Percentiles rank a stretch among this genome's conserved stretches.
phyloP scores from a whole-genome alignment of 2,329 filamentous ascomycete genomes.

The Trichoderma lentiforme region DNA sequence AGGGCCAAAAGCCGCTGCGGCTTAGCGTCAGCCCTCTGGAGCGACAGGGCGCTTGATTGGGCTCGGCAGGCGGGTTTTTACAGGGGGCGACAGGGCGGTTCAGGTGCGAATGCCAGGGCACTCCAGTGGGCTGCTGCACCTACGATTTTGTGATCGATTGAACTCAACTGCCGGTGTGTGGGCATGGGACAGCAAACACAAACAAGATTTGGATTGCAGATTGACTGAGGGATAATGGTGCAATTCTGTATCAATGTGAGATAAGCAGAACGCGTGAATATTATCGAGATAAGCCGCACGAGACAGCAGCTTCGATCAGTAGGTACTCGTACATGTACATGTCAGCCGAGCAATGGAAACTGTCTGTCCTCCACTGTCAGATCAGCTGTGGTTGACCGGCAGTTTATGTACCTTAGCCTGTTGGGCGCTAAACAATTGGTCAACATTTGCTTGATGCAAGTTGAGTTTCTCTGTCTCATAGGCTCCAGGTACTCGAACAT shows the following conservation, averaged over 20 bases:
- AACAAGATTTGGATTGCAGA: no score
- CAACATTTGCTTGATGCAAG: not conserved
- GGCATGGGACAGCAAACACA: not conserved
- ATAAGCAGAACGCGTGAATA: not conserved
- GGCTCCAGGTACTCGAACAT: not conserved
- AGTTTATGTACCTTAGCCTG: not conserved
- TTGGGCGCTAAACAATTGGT: not conserved
- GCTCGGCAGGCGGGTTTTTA: not conserved
- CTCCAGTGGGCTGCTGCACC: not conserved
- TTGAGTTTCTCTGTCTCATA: not conserved
- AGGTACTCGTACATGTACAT: not conserved
- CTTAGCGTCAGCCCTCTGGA: constrained; percentile 15
- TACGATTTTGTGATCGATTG: not conserved
- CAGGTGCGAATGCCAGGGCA: not conserved
- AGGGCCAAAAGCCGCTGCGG: not conserved
- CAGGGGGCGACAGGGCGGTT: constrained; percentile 5
- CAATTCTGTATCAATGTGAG: not conserved
- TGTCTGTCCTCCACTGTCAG: not conserved
- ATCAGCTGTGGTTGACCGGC: not conserved
- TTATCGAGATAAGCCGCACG: not conserved
- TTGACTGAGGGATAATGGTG: not conserved
- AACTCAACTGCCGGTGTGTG: not conserved
- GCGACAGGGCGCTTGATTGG: constrained; percentile 12
- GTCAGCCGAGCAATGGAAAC: not conserved
- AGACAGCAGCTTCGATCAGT: not conserved